These are phyloP conservation scores for Agroathelia rolfsii DNA, from an alignment of 1,284 basidiomycete species.

Conservation along the genomic window DNA sequence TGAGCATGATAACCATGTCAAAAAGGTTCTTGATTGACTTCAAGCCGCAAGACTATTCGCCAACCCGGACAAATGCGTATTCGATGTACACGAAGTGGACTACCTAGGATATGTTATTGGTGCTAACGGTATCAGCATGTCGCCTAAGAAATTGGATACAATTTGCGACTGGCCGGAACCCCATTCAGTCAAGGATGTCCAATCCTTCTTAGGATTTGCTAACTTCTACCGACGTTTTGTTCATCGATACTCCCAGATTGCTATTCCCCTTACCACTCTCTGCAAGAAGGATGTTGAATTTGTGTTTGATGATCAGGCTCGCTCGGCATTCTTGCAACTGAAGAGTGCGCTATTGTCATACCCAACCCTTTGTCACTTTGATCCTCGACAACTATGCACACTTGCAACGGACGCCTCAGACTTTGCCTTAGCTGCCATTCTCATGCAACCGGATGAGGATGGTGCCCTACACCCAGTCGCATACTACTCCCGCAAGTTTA, in stretches of 20 bases:
- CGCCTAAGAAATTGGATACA: constrained; percentile 19
- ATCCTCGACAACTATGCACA: constrained; percentile 15
- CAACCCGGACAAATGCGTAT: constrained; percentile 23
- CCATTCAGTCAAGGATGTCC: constrained; percentile 17
- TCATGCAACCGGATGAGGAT: constrained; percentile 18
- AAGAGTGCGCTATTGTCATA: constrained; percentile 19
- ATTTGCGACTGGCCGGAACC: constrained; percentile 15
- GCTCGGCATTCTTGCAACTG: constrained; percentile 17
- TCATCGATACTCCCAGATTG: constrained; percentile 20
- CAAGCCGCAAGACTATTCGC: constrained; percentile 10
- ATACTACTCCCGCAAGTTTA: constrained; percentile 21
- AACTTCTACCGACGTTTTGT: too few relatives aligned
- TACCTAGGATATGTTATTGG: constrained; percentile 25
- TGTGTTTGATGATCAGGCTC: constrained; percentile 8
- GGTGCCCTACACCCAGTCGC: constrained; percentile 22
- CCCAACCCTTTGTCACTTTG: constrained; percentile 23
- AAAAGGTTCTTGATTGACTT: constrained; percentile 19
- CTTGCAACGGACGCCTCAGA: constrained; percentile 18
- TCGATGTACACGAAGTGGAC: constrained; percentile 11
- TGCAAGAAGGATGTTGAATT: constrained; percentile 15
- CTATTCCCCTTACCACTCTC: constrained; percentile 16
- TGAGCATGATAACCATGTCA: constrained; percentile 18
- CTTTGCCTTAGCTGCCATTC: constrained; percentile 18
- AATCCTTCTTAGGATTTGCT: constrained; percentile 27
- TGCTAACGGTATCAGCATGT: constrained; percentile 17